Conservation (phyloP, 2,329 filamentous ascomycete species). For the Colletotrichum destructivum region DNA sequence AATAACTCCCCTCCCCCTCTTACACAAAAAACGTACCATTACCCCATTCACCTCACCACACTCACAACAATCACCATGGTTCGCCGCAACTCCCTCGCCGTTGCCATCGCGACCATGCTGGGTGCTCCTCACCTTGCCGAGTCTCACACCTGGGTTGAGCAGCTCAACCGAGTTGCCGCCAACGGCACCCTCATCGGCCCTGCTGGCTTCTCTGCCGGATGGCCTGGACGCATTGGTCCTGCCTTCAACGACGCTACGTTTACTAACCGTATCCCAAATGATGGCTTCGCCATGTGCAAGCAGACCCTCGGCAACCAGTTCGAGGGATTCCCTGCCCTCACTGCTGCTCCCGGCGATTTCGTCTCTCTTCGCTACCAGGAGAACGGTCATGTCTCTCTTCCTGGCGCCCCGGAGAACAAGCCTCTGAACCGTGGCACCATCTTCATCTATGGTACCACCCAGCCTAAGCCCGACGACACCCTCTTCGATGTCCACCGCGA, state of each 20-base stretch:
- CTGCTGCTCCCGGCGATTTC: conserved; percentile 71
- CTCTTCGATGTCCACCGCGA: conserved; percentile 77
- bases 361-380: conserved; percentile 80
- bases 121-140: conserved; percentile 46
- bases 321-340: conserved; percentile 72
- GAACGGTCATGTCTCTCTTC: conserved; percentile 81
- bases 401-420: conserved; percentile 70
- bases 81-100: conserved; percentile 40
- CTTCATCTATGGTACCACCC: conserved; percentile 79
- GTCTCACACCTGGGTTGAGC: conserved; percentile 89
- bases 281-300: conserved; percentile 50
- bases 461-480: conserved; percentile 67
- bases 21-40: background rate
- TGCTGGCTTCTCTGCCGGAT: conserved; percentile 83
- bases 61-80: conserved; percentile 26
- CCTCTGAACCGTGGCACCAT: conserved; percentile 79
- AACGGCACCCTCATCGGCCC: conserved; percentile 82
- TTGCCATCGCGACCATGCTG: conserved; percentile 50
- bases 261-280: conserved; percentile 74
- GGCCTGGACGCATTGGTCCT: conserved; percentile 67
- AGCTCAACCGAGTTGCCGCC: conserved; percentile 77
- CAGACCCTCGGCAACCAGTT: conserved; percentile 17
- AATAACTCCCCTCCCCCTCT: background rate
- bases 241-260: conserved; percentile 72
- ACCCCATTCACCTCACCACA: conserved; percentile 5